Evolutionary conservation across 1,284 basidiomycete genomes (phyloP).

Genomic region (Xerocomus minutiporus): DNA sequence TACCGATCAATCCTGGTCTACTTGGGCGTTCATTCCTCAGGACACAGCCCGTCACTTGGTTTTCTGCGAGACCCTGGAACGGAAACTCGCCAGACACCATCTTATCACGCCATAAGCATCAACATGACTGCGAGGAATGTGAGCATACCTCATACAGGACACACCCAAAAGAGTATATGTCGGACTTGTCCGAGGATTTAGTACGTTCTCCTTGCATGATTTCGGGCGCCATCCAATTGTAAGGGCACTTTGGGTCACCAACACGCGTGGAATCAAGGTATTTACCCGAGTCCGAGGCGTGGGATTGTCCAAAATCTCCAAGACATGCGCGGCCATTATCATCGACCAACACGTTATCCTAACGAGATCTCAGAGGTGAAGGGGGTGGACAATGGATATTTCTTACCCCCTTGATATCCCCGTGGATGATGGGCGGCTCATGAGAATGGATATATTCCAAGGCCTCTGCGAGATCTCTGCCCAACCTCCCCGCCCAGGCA

Average conservation of each 20-base stretch:
- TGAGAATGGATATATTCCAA: conserved; percentile 34
- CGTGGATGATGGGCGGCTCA: conserved; percentile 34
- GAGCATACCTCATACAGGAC: conserved; percentile 30
- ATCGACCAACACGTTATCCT: conserved; percentile 36
- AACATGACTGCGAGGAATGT: not conserved
- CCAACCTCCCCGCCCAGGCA: conserved; percentile 22
- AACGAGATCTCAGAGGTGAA: conserved; percentile 3
- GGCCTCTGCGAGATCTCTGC: conserved; percentile 29
- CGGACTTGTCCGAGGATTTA: conserved; percentile 20
- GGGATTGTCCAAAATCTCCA: conserved; percentile 36
- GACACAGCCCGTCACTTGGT: conserved; percentile 2
- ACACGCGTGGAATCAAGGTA: conserved; percentile 26
- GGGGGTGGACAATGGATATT: not conserved
- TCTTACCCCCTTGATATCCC: conserved; percentile 38
- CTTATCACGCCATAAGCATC: conserved; percentile 11
- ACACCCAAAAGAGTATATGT: conserved; percentile 31
- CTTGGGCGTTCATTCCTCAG: not conserved
- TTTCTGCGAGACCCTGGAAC: conserved; percentile 3
- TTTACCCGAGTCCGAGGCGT: conserved; percentile 22
- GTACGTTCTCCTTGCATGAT: conserved; percentile 13
- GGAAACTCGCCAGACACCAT: conserved; percentile 25
- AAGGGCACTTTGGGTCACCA: conserved; percentile 14
- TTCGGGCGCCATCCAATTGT: conserved; percentile 30
- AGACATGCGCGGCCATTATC: conserved; percentile 27
- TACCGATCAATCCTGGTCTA: conserved; percentile 7